A percentile compares a stretch with the other conserved stretches of the same genome.
These are phyloP conservation scores for Balamuthia mandrillaris DNA, from an alignment of 208 protist species.

Conservation along the genomic window DNA sequence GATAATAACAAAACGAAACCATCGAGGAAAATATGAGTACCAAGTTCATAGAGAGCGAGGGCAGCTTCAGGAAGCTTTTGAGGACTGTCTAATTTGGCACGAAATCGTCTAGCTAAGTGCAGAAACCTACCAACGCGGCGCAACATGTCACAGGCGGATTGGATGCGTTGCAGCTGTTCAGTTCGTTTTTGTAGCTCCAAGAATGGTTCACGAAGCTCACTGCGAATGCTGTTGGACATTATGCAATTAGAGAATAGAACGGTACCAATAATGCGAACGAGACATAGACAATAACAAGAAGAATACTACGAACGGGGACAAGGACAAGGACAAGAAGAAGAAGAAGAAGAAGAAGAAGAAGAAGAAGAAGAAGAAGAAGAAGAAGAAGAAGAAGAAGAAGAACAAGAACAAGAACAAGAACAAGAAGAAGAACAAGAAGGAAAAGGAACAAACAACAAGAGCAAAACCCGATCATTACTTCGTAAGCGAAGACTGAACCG, in stretches of 20 bases:
- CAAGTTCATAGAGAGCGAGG: slow-evolving; percentile 52
- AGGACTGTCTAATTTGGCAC: slow-evolving; percentile 39
- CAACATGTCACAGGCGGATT: slow-evolving; percentile 49
- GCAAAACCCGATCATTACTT: no score
- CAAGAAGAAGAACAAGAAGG: no score
- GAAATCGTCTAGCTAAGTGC: slow-evolving; percentile 44
- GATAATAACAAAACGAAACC: not conserved
- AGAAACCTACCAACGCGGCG: slow-evolving; percentile 46
- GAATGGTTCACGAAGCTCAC: slow-evolving; percentile 45
- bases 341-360: no score
- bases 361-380: no score
- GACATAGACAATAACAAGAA: no score
- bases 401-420: no score
- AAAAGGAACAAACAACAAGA: no score
- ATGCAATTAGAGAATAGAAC: no score
- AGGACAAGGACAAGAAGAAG: no score
- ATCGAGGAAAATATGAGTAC: slow-evolving; percentile 1
- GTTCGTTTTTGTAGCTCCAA: slow-evolving; percentile 30
- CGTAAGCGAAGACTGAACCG: slow-evolving; percentile 37
- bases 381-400: no score
- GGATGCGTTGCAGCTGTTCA: slow-evolving; percentile 42
- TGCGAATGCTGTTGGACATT: slow-evolving; percentile 43
- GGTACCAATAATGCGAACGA: no score
- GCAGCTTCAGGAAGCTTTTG: slow-evolving; percentile 54
- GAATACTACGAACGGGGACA: no score